Evolutionary conservation across 2,329 filamentous ascomycete species (phyloP).

Genomic region (Trichophyton verrucosum): DNA sequence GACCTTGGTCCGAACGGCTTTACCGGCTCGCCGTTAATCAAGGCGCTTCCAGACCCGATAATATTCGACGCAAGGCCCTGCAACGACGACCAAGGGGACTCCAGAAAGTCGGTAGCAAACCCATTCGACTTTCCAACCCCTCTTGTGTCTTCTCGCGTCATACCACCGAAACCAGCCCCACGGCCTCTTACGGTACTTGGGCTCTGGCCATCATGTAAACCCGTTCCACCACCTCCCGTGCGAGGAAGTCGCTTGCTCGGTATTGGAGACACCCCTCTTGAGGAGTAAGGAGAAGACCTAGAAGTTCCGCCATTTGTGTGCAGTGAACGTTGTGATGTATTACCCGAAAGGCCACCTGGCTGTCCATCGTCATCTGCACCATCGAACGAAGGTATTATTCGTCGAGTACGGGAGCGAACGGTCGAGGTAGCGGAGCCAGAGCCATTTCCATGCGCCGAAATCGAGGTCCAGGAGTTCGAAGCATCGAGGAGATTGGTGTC

Average conservation of each 20-base stretch:
- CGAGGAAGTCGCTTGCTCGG: slow-evolving; percentile 6
- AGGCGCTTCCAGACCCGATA: slow-evolving; percentile 29
- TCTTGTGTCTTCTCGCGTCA: background rate
- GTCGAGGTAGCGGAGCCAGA: slow-evolving; percentile 25
- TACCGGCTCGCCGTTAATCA: slow-evolving; percentile 20
- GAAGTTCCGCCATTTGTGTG: slow-evolving; percentile 8
- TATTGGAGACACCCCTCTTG: slow-evolving; percentile 19
- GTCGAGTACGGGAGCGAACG: slow-evolving; percentile 33
- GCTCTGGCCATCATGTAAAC: background rate
- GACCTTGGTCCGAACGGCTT: slow-evolving; percentile 27
- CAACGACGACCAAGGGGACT: slow-evolving; percentile 38
- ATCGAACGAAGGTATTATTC: slow-evolving; percentile 30
- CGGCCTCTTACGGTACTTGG: background rate
- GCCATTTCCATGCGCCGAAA: slow-evolving; percentile 19
- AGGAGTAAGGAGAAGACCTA: slow-evolving; percentile 17
- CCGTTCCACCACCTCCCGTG: background rate
- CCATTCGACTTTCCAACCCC: slow-evolving; percentile 4
- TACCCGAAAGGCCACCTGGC: background rate
- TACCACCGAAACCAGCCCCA: background rate
- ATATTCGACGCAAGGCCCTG: slow-evolving; percentile 39
- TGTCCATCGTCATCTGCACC: slow-evolving; percentile 18
- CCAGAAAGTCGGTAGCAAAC: slow-evolving; percentile 27
- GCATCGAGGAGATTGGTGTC: slow-evolving; percentile 26
- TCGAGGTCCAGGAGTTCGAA: slow-evolving; percentile 24
- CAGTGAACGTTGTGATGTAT: background rate